Evolutionary conservation across 176 grass and related monocot genomes (phyloP).

Genomic region (Chrysopogon serrulatus): DNA sequence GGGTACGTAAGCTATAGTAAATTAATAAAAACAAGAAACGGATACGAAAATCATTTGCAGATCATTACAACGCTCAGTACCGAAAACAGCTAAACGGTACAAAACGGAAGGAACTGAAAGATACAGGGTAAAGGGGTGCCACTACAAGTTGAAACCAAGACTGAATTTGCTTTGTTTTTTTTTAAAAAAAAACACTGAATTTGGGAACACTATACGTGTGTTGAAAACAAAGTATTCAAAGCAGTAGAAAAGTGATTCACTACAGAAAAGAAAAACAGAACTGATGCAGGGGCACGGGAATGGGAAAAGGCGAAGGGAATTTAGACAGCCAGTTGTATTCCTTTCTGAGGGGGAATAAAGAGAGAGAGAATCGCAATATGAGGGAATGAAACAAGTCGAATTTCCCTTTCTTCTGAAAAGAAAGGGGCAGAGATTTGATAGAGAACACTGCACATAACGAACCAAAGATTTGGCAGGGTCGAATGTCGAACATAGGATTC

Average conservation of each 20-base stretch:
- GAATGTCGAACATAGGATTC: background rate
- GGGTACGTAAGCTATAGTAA: background rate
- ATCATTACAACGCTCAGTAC: background rate
- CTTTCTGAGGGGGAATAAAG: background rate
- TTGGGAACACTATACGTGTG: background rate
- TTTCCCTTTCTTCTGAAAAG: background rate
- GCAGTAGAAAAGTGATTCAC: background rate
- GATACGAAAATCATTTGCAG: background rate
- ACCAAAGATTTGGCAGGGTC: background rate
- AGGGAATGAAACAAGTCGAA: background rate
- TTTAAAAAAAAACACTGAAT: background rate
- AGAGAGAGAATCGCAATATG: background rate
- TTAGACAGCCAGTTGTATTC: background rate
- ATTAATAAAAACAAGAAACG: background rate
- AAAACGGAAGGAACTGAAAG: background rate
- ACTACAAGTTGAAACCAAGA: too few species aligned
- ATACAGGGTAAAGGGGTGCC: too few species aligned
- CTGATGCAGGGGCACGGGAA: background rate
- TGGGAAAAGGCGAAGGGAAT: background rate
- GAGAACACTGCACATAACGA: background rate
- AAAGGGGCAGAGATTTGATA: background rate
- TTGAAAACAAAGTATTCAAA: background rate
- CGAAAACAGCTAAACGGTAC: background rate
- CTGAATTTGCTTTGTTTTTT: background rate
- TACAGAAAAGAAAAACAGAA: background rate